These are phyloP conservation scores for Myxozyma geophila DNA, from an alignment of 805 yeast species.

Conservation along the genomic window DNA sequence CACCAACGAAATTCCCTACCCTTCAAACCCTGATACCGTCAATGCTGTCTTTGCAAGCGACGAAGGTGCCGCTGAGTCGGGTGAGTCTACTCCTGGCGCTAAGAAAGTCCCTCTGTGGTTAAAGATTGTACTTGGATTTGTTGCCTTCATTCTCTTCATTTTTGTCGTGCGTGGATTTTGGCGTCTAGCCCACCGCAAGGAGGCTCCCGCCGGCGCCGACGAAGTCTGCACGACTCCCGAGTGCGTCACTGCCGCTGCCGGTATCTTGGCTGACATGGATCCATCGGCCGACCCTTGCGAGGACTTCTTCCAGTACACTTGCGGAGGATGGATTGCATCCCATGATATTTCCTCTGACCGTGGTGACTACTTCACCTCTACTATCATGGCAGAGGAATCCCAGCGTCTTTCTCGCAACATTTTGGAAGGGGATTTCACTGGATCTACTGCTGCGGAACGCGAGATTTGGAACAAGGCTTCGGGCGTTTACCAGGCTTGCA, in stretches of 20 bases:
- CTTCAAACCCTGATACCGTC: constrained; percentile 29
- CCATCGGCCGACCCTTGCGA: constrained; percentile 32
- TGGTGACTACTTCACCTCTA: constrained; percentile 29
- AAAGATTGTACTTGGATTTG: constrained; percentile 15
- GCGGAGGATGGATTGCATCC: constrained; percentile 35
- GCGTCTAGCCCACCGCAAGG: constrained; percentile 22
- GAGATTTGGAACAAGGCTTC: constrained; percentile 35
- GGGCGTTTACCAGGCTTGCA: constrained; percentile 36
- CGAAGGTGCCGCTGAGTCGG: constrained; percentile 30
- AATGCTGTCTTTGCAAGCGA: constrained; percentile 30
- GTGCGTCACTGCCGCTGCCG: constrained; percentile 33
- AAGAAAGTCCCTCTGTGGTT: constrained; percentile 20
- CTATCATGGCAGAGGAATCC: constrained; percentile 33
- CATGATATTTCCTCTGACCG: constrained; percentile 35
- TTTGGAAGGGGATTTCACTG: constrained; percentile 30
- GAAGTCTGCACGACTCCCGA: constrained; percentile 32
- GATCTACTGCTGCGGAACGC: constrained; percentile 27
- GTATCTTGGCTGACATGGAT: constrained; percentile 32
- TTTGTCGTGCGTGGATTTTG: constrained; percentile 28
- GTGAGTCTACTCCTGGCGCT: neutral
- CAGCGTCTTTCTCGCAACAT: constrained; percentile 31
- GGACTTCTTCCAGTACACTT: constrained; percentile 34
- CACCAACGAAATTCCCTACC: constrained; percentile 30
- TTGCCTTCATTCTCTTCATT: constrained; percentile 20
- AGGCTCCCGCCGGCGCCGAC: neutral